Base-by-base conservation (phyloP, 2,329 filamentous ascomycete species). In the Alternaria viburni region DNA sequence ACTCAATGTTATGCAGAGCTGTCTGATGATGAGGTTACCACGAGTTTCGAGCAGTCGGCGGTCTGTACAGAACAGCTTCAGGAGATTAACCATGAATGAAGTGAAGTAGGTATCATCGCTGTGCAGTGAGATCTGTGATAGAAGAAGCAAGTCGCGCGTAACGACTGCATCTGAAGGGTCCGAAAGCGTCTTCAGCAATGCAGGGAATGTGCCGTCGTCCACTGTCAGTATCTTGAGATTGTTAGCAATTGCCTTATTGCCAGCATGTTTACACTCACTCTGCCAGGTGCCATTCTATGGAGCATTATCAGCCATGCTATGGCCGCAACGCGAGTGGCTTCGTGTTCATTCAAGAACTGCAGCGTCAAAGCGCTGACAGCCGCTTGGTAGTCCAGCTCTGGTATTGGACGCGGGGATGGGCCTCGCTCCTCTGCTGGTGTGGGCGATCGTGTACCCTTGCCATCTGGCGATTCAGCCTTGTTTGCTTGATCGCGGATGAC, bases 301-400 rank as follows among this genome's bases (percentile, higher is more conserved):
- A 99, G 86, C 95, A 98, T 98, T 62, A 98, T 96, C 60, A 99
- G 86, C 96, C 96, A 99, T 6, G 92, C 95, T 64, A 99, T 84
- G 15, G 96, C 94, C 41, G 94, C 95, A 26, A 98, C 94, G 64
- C 96, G 89, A 3, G 96, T 99, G 26, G 93, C 93, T 82, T 99
- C 96, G 75, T 98, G 93, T 72, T 99, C 95, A 74, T 99, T 97
- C 56, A 99, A 83, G 74, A 99, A 98, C 57, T 98, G 89, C 8
- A 98, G 82, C 0, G 95, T 99, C 44, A 99, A 86, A 9, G 95
- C 96, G 79, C 91, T 96, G 52, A 99, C 96, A 6, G 96, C 94
- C 17, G 93, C 93, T 41, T 94, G 93, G 77, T 98, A 99, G 80
- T 99, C 95, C n/a, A 99, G 86, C 75, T 97, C 93, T 11, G 88